Conservation (phyloP, 495 filamentous ascomycete genomes). For the Cetradonia linearis region DNA sequence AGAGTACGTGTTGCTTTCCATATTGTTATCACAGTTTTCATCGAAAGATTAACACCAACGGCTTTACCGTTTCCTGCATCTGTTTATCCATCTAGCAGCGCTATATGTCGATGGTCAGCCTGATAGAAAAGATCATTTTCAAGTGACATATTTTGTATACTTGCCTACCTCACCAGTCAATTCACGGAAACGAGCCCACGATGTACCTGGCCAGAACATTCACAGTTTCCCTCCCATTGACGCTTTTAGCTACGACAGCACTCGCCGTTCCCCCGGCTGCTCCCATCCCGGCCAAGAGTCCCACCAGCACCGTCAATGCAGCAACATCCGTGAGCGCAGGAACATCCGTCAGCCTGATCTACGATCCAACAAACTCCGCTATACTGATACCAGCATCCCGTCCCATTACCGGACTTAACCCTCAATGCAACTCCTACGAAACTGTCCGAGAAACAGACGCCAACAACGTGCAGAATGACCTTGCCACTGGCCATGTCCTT, state of each 20-base stretch:
- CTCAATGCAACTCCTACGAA: neutral
- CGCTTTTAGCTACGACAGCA: neutral
- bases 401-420: neutral
- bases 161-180: neutral
- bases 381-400: neutral
- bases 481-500: neutral
- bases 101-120: neutral
- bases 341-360: neutral
- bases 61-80: neutral
- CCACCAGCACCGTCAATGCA: neutral
- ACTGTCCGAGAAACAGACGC: neutral
- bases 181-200: neutral
- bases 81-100: neutral
- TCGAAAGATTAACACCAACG: neutral
- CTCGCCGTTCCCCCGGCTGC: neutral
- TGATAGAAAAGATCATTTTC: too few species aligned
- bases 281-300: neutral
- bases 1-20: neutral
- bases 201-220: neutral
- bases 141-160: neutral
- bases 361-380: neutral
- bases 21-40: neutral
- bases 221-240: neutral
- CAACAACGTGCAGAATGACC: neutral
- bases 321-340: neutral